Evolutionary conservation across 192 early-diverging fungal genomes (phyloP), one percentile per base, ranked within the genome.

Genomic region (Rhizoclosmatium globosum): DNA sequence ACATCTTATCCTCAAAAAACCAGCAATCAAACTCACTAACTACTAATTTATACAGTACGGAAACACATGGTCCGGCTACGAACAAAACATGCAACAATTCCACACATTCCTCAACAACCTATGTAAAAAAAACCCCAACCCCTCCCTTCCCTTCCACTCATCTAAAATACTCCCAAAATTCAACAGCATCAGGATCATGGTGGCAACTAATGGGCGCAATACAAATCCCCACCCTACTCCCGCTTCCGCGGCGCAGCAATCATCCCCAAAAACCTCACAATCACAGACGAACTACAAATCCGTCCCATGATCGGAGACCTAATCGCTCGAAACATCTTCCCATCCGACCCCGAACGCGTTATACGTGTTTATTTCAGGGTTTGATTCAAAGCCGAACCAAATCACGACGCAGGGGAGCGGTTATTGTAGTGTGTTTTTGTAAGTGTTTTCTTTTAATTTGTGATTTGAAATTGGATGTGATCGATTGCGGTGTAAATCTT

Each of bases 371-470:
- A 39, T 78, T n/a, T 66, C 67, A 2, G 77, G 77, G 13, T 78
- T 78, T 31, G 77, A 78, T 61, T 39, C 65, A 31, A 15, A 7
- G 46, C 62, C 42, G 44, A 60, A 45, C 53, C 23, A 31, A 38
- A 21, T 78, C 13, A 78, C 77, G 41, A 78, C 77, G 2, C 23
- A 38, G 15, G 77, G 68, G 21, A 66, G 70, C 39, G 13, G 23
- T 42, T 78, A 78, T 42, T 78, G 77, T 41, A 78, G 38, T 42
- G 77, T 78, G 1, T 78, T 78, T n/a, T 48, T 78, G 77, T 78
- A 21, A 70, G 68, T 59, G 15, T 11, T 7, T 53, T 60, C 1
- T 1, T 48, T 21, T 38, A 65, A 38, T 31, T 31, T 31, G 31
- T 31, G 31, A 31, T 43, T 23, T 31, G 2, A 69, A 39, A 45